A percentile compares a stretch with the other conserved stretches of the same genome.
phyloP scores from a whole-genome alignment of 257 asterid species.

The Primulina tabacum region DNA sequence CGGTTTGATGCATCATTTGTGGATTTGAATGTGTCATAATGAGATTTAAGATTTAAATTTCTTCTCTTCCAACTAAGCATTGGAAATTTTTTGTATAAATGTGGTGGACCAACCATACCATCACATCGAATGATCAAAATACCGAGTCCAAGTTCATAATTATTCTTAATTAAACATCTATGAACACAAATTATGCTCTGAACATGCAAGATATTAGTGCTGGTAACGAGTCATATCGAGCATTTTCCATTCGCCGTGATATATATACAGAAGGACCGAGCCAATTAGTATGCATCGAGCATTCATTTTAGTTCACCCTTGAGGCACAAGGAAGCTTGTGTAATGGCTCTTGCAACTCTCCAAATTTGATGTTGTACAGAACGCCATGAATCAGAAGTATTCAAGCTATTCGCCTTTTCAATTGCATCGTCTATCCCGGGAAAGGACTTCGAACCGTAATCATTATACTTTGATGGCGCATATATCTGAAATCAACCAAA shows the following conservation, averaged over 20 bases:
- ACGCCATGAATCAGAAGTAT: slow-evolving; percentile 50
- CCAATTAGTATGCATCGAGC: background rate
- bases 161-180: background rate
- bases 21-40: no score
- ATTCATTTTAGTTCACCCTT: slow-evolving; percentile 50
- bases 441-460: slow-evolving; percentile 64
- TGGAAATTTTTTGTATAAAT: no score
- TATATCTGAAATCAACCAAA: slow-evolving; percentile 49
- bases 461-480: slow-evolving; percentile 69
- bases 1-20: no score
- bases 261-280: background rate
- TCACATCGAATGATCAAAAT: background rate
- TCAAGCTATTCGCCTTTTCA: slow-evolving; percentile 46
- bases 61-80: background rate
- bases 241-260: background rate
- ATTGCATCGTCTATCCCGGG: slow-evolving; percentile 72
- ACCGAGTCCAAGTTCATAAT: background rate
- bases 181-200: background rate
- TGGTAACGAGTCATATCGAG: background rate
- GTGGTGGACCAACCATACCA: background rate
- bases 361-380: slow-evolving; percentile 76
- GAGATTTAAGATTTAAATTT: background rate
- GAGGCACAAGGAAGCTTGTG: slow-evolving; percentile 73
- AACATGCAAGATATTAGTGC: background rate
- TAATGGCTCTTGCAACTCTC: slow-evolving; percentile 82